Base-by-base conservation (phyloP, 192 early-diverging fungal genomes). In the Coemansia sp. region DNA sequence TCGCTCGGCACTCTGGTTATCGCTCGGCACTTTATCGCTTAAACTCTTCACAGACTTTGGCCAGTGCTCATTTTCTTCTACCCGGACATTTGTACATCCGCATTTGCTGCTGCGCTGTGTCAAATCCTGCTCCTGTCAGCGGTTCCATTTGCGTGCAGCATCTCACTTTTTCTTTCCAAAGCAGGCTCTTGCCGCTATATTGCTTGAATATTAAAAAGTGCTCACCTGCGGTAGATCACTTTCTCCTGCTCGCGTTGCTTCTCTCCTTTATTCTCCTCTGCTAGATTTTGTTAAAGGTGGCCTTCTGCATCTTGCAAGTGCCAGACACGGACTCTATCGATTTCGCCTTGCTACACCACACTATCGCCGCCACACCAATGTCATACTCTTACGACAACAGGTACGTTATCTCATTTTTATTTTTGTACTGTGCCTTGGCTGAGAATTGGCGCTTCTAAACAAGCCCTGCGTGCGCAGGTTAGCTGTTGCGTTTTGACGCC, bases 331-430 rank as follows among this genome's bases (percentile, higher is more conserved):
- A 20, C 54, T 37, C 27, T 56, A 7, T 37, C 27, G 27, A 16
- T 41, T 41, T 41, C 14, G 14, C 9, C 39, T 11, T 41, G 39
- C 3, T 43, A 41, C 57, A 18, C 20, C 4, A 9, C 12, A 19
- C 37, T 58, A 39, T 24, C 11, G 19, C 35, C 5, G 57, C 38
- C 57, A 43, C 57, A 6, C 22, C 59, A 43, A 78, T 78, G 75
- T 64, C 75, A 37, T 71, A 78, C 61, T 69, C 75, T 49, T 78
- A 78, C 58, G 75, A 71, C 54, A 68, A 72, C 48, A 72, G 75
- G 75, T 78, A 77, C 23, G 68, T 60, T 20, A 29, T 19, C 18
- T 57, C 27, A 22, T 22, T 16, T 41, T 41, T 41, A 41, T 6
- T 41, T 41, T 41, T 41, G 14, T 29, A 29, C 7, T 29, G 27